Base-by-base conservation (phyloP, 2,329 filamentous ascomycete species). In the Akanthomyces uredinophilus region DNA sequence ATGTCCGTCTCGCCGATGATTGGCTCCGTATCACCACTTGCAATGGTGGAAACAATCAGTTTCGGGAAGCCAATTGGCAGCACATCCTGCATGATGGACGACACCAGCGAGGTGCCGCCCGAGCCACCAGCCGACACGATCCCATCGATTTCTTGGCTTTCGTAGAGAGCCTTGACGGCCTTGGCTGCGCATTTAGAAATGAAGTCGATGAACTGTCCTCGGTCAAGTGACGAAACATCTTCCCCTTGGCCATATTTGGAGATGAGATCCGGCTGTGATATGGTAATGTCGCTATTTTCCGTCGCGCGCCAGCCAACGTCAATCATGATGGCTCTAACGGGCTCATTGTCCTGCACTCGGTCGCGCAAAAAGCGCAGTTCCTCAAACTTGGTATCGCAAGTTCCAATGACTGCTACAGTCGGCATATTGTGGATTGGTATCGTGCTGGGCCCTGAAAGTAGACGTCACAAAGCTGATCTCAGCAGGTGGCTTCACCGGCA, bases 1-100 rank as follows among this genome's bases (percentile, higher is more conserved):
- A 90, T 87, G 65, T 91, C 88, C 0, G 83, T 84, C 70, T 90
- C 87, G 46, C 83, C 86, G 1, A 91, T 77, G n/a, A 88, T 83
- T 0, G 83, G 81, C 0, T 80, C 80, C 1, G 85, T 85, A 65
- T 91, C 84, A 3, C 87, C 87, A 37, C 84, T 87, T 0, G 87
- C 87, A 66, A 90, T 83, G 0, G 88, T 91, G 24, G 84, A 88
- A 2, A 90, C 84, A 58, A 91, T 86, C 50, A 91, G 66, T 68
- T 91, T 91, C 0, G 88, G 88, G 56, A 91, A 82, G 0, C 87
- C 87, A 14, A 90, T 77, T 0, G 87, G 87, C 0, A 88, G 70
- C 0, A 78, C 80, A 2, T 80, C 73, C 16, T 84, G 78, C 86
- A 91, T 89, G 0, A 85, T 79, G 0, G 80, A 74, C 0, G 87